These are phyloP conservation scores for Tuber melanosporum DNA, from an alignment of 495 filamentous ascomycete genomes.

Conservation along the genomic window DNA sequence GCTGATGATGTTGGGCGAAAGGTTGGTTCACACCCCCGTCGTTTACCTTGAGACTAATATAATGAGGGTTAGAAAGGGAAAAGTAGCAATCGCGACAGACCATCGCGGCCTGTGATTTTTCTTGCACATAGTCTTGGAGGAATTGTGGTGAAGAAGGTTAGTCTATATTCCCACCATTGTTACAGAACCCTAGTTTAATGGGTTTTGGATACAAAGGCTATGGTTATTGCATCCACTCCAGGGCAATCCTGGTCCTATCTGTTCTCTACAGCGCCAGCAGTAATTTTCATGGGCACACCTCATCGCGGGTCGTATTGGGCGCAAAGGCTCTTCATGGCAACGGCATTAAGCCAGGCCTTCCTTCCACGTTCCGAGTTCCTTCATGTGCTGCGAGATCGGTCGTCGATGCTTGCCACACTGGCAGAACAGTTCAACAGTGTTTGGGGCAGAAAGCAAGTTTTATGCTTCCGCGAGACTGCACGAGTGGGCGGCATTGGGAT, in stretches of 20 bases:
- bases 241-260: neutral
- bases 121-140: slow-evolving; percentile 32
- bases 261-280: slow-evolving; percentile 6
- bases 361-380: neutral
- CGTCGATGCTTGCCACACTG: neutral
- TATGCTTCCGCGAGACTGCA: neutral
- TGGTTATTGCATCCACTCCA: neutral
- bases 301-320: slow-evolving; percentile 8
- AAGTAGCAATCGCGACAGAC: neutral
- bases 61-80: neutral
- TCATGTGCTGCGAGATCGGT: neutral
- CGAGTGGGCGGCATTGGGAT: neutral
- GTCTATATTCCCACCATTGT: neutral
- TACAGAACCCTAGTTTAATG: neutral
- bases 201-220: neutral
- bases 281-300: slow-evolving; percentile 22
- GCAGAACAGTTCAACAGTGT: slow-evolving; percentile 1
- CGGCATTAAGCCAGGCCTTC: neutral
- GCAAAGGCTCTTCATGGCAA: slow-evolving; percentile 3
- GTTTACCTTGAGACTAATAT: neutral
- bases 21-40: neutral
- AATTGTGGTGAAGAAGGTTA: slow-evolving; percentile 27
- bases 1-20: neutral
- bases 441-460: slow-evolving; percentile 1
- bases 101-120: slow-evolving; percentile 22